Evolutionary conservation across 2,329 filamentous ascomycete genomes (phyloP).

Genomic region (Xylariaceae sp.): DNA sequence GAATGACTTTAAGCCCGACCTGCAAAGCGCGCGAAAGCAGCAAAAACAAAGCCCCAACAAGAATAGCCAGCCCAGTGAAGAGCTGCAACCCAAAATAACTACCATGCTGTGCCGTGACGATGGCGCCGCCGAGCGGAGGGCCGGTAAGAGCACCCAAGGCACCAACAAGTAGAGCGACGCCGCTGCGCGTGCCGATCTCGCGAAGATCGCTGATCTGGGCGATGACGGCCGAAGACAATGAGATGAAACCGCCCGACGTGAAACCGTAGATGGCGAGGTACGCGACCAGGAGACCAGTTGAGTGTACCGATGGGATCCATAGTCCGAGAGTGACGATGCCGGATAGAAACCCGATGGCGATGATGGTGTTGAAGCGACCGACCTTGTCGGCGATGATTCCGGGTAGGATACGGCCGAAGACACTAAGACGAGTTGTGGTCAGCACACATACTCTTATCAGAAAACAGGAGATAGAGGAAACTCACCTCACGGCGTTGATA

Average conservation of each 20-base stretch:
- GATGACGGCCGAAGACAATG: conserved; percentile 58
- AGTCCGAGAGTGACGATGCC: conserved; percentile 14
- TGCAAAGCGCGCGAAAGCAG: conserved; percentile 8
- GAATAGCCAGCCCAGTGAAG: conserved; percentile 55
- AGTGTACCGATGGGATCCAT: conserved; percentile 9
- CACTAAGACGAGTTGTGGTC: conserved; percentile 20
- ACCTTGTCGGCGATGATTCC: conserved; percentile 42
- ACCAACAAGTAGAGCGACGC: conserved; percentile 58
- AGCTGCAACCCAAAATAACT: conserved; percentile 58
- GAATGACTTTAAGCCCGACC: conserved; percentile 7
- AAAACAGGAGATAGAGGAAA: too few relatives aligned
- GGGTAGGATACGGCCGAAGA: conserved; percentile 45
- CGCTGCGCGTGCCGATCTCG: conserved; percentile 65
- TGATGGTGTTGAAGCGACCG: conserved; percentile 38
- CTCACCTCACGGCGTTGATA: conserved; percentile 18
- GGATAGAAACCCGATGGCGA: conserved; percentile 10
- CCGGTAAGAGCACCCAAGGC: conserved; percentile 63
- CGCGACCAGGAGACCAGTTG: conserved; percentile 48
- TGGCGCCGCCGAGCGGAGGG: conserved; percentile 60
- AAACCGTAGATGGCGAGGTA: conserved; percentile 64
- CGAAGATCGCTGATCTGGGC: conserved; percentile 68
- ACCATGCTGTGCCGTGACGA: conserved; percentile 41
- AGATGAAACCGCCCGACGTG: conserved; percentile 59
- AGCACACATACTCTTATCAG: too few relatives aligned
- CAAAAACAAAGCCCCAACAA: conserved; percentile 6